A percentile compares a stretch with the other conserved stretches of the same genome.
These are phyloP conservation scores for Lepiota brunneoincarnata DNA, from an alignment of 768 basidiomycete genomes.

Conservation along the genomic window DNA sequence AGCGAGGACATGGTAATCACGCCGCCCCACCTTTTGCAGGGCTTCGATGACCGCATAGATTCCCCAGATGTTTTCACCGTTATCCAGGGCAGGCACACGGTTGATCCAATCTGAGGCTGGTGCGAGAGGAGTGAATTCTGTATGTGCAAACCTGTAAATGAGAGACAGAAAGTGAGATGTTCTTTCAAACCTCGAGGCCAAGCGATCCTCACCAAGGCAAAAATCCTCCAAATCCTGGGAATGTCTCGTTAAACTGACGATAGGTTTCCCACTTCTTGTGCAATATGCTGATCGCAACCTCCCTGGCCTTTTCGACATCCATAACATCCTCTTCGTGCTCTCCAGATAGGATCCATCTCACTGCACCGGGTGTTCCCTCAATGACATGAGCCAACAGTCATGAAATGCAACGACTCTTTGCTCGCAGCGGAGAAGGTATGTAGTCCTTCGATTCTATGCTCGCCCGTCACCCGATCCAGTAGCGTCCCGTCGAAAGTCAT, in stretches of 20 bases:
- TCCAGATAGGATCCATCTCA: constrained; percentile 19
- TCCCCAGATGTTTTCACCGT: constrained; percentile 23
- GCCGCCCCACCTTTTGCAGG: constrained; percentile 12
- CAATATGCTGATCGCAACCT: constrained; percentile 17
- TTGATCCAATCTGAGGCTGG: constrained; percentile 24
- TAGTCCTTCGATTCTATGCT: constrained; percentile 17
- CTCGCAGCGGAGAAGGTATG: constrained; percentile 24
- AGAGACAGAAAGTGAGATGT: not conserved
- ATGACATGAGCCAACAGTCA: constrained; percentile 21
- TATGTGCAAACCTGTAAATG: constrained; percentile 17
- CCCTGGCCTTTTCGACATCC: constrained; percentile 17
- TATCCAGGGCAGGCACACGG: constrained; percentile 22
- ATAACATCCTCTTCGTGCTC: constrained; percentile 7
- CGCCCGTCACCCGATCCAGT: constrained; percentile 17
- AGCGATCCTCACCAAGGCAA: constrained; percentile 17
- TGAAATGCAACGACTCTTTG: constrained; percentile 23
- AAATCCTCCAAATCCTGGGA: constrained; percentile 25
- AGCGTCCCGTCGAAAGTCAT: constrained; percentile 24
- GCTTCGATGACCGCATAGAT: constrained; percentile 21
- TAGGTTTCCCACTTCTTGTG: constrained; percentile 18
- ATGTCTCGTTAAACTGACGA: constrained; percentile 19
- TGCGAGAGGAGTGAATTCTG: constrained; percentile 15
- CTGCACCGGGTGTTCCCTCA: constrained; percentile 18
- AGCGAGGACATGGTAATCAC: constrained; percentile 14
- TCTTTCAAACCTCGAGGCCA: no score